Percentiles rank a stretch among this genome's conserved stretches.
Evolutionary conservation across 345 rosid species (phyloP).

Genomic region (Isatis tinctoria): DNA sequence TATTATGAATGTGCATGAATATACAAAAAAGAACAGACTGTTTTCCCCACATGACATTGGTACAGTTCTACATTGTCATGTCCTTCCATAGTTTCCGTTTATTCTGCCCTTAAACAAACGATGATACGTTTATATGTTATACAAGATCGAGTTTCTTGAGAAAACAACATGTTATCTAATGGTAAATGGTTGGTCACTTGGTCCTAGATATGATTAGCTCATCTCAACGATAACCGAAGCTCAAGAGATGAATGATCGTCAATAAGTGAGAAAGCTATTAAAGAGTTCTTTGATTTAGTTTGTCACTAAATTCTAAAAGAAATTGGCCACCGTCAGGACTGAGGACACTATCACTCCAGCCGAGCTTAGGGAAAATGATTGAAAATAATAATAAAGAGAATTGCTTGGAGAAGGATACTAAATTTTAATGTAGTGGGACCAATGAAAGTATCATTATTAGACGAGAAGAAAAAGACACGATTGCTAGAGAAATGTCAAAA

Average conservation of each 20-base stretch:
- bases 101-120: background rate
- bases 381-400: background rate
- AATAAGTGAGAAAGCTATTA: background rate
- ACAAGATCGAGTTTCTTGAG: background rate
- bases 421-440: conserved; percentile 30
- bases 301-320: background rate
- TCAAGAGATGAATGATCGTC: background rate
- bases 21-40: background rate
- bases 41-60: background rate
- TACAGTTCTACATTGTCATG: background rate
- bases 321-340: conserved; percentile 24
- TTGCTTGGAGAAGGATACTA: conserved; percentile 12
- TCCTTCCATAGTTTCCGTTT: background rate
- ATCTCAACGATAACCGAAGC: background rate
- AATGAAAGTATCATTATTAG: conserved; percentile 29
- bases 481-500: conserved; percentile 23
- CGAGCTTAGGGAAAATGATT: conserved; percentile 3
- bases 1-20: conserved; percentile 18
- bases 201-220: background rate
- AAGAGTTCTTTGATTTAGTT: background rate
- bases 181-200: background rate
- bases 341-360: conserved; percentile 24
- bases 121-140: background rate
- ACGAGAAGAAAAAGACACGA: conserved; percentile 32
- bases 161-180: background rate